Conservation (phyloP, 2,329 filamentous ascomycete species). For the Fusarium armeniacum region DNA sequence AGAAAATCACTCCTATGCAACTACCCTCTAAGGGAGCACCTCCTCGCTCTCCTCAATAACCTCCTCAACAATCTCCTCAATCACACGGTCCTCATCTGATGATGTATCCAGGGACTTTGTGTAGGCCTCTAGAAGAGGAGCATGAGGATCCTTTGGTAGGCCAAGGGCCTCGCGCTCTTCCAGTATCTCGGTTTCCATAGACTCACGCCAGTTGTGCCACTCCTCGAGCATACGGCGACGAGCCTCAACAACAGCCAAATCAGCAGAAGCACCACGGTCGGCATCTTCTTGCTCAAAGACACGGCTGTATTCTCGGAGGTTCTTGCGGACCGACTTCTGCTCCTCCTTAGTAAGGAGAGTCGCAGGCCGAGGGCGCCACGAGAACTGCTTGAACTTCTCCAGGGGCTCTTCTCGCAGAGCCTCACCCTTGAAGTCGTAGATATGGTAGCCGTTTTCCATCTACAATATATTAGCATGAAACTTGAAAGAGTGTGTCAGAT, state of each 20-base stretch:
- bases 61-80: conserved; percentile 91
- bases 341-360: conserved; percentile 97
- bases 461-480: conserved; percentile 56
- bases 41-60: conserved; percentile 90
- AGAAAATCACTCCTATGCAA: conserved; percentile 52
- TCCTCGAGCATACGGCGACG: conserved; percentile 86
- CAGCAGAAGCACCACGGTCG: conserved; percentile 92
- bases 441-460: conserved; percentile 99
- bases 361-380: conserved; percentile 91
- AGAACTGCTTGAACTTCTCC: conserved; percentile 98
- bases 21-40: conserved; percentile 61
- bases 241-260: conserved; percentile 92
- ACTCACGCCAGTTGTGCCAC: conserved; percentile 87
- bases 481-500: conserved; percentile 30
- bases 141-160: conserved; percentile 74
- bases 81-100: conserved; percentile 79
- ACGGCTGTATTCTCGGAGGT: conserved; percentile 95
- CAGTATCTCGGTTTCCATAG: conserved; percentile 77
- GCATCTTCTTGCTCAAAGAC: conserved; percentile 96
- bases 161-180: conserved; percentile 79
- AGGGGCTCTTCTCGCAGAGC: conserved; percentile 90
- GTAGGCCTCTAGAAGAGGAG: conserved; percentile 71
- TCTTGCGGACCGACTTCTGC: conserved; percentile 98
- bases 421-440: conserved; percentile 96
- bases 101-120: conserved; percentile 66